These are phyloP conservation scores for Lachancea sp. DNA, from an alignment of 805 yeast genomes.

Conservation along the genomic window DNA sequence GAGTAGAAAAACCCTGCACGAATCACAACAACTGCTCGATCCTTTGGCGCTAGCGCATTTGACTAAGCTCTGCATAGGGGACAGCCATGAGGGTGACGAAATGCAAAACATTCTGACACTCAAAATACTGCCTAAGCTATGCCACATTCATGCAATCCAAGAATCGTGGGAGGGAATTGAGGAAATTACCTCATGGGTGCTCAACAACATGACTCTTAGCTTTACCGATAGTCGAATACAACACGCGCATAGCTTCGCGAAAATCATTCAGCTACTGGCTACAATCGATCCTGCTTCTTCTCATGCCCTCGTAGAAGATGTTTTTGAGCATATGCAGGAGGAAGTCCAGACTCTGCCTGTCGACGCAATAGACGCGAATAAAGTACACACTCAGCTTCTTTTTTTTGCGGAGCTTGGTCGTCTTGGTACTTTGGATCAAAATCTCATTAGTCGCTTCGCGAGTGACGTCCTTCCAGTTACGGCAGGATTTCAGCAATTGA, in stretches of 20 bases:
- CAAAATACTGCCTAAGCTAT: conserved; percentile 24
- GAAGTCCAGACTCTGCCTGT: conserved; percentile 8
- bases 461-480: conserved; percentile 37
- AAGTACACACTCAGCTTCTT: conserved; percentile 32
- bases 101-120: conserved; percentile 4
- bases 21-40: background rate
- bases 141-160: conserved; percentile 16
- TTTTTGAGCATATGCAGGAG: conserved; percentile 22
- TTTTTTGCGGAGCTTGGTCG: conserved; percentile 32
- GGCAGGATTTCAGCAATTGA: conserved; percentile 52
- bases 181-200: conserved; percentile 42
- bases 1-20: background rate
- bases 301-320: conserved; percentile 22
- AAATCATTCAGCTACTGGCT: conserved; percentile 35
- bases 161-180: conserved; percentile 40
- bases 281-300: conserved; percentile 21
- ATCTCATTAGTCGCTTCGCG: conserved; percentile 9
- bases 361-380: conserved; percentile 26
- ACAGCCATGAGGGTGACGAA: conserved; percentile 11
- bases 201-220: conserved; percentile 38
- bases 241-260: conserved; percentile 59
- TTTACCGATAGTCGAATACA: conserved; percentile 57
- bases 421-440: conserved; percentile 11
- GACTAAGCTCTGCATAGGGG: conserved; percentile 36
- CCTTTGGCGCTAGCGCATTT: conserved; percentile 27